These are phyloP conservation scores for Fusarium mundagurra DNA, from an alignment of 2,329 filamentous ascomycete species.

Conservation along the genomic window DNA sequence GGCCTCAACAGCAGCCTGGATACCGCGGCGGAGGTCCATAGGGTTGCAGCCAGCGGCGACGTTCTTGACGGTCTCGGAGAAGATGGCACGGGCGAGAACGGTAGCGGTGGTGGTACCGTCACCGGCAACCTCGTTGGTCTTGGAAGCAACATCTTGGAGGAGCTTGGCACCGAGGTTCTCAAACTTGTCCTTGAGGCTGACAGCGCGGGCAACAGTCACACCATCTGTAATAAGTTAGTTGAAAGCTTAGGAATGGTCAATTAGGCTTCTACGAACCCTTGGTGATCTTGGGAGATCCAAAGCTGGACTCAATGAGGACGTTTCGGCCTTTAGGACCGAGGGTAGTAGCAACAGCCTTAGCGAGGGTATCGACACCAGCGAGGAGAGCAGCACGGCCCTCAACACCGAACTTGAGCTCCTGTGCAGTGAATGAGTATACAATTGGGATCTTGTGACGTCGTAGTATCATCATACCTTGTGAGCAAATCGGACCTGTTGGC, in stretches of 20 bases:
- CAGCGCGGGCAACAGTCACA: conserved; percentile 89
- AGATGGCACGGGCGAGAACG: conserved; percentile 96
- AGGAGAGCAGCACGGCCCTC: conserved; percentile 90
- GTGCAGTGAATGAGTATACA: conserved; percentile 44
- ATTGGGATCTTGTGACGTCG: neutral
- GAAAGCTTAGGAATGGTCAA: neutral
- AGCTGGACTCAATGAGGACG: conserved; percentile 97
- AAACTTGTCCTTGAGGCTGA: conserved; percentile 97
- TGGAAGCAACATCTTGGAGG: conserved; percentile 96
- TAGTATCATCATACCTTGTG: conserved; percentile 78
- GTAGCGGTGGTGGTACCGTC: conserved; percentile 98
- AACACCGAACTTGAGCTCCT: conserved; percentile 99
- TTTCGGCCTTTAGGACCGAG: conserved; percentile 98
- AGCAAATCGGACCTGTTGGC: conserved; percentile 94
- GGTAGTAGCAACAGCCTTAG: conserved; percentile 94
- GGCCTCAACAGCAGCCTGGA: conserved; percentile 93
- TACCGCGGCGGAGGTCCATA: conserved; percentile 97
- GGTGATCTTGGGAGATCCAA: conserved; percentile 99
- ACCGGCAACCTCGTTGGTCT: conserved; percentile 99
- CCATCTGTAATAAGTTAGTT: conserved; percentile 67
- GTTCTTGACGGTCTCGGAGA: conserved; percentile 99
- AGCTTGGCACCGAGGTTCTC: conserved; percentile 98
- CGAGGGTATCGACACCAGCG: conserved; percentile 94
- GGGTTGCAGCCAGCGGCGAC: conserved; percentile 99
- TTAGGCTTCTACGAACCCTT: conserved; percentile 74